Conservation (phyloP, 2,329 filamentous ascomycete species). For the Fusarium pseudocircinatum region DNA sequence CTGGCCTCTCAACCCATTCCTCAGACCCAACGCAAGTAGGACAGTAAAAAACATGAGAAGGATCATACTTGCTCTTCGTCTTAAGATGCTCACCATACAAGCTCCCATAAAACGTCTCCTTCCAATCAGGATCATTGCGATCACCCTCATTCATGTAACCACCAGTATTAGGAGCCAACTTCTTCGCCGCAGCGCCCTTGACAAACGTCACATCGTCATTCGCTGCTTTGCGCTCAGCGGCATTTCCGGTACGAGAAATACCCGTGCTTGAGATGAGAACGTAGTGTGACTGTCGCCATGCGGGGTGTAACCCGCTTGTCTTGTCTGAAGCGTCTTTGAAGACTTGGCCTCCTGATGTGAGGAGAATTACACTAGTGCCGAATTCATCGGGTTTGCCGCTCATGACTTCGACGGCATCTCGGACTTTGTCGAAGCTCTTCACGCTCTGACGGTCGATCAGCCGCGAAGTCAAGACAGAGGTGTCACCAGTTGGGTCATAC, state of each 20-base stretch:
- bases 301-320: not conserved
- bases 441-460: slow-evolving; percentile 14
- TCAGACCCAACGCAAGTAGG: slow-evolving; percentile 31
- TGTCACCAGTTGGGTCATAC: slow-evolving; percentile 7
- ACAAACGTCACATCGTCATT: slow-evolving; percentile 10
- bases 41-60: slow-evolving; percentile 23
- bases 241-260: not conserved
- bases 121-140: slow-evolving; percentile 25
- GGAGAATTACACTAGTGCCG: slow-evolving; percentile 18
- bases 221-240: slow-evolving; percentile 2
- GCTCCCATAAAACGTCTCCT: slow-evolving; percentile 4
- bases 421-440: not conserved
- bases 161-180: slow-evolving; percentile 17
- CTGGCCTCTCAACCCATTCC: slow-evolving; percentile 3
- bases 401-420: slow-evolving; percentile 15
- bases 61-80: slow-evolving; percentile 27
- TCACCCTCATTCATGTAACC: slow-evolving; percentile 30
- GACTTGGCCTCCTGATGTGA: slow-evolving; percentile 20
- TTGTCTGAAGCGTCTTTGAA: slow-evolving; percentile 22
- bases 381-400: slow-evolving; percentile 18
- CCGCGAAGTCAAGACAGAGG: slow-evolving; percentile 10
- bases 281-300: slow-evolving; percentile 23
- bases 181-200: slow-evolving; percentile 24
- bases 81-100: slow-evolving; percentile 4
- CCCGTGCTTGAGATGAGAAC: not conserved